Evolutionary conservation across 306 rosid species (phyloP).

Genomic region (Castanea crenata): DNA sequence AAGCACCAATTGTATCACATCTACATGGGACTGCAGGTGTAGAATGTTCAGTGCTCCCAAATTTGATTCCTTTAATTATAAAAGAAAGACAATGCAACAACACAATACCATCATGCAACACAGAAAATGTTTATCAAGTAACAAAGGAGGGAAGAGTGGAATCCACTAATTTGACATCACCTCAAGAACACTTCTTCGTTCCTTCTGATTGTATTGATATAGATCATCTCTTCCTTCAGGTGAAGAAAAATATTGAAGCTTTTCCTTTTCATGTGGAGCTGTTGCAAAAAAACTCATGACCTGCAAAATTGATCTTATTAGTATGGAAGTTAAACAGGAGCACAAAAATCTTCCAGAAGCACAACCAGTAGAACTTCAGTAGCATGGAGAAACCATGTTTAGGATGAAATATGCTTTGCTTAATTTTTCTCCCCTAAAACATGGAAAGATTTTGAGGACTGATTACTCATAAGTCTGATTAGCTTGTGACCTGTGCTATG

Average conservation of each 20-base stretch:
- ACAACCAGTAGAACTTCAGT: background rate
- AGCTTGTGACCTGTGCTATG: too few relatives aligned
- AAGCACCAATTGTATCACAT: background rate
- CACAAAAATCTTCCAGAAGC: constrained; percentile 2
- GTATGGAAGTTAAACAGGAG: constrained; percentile 19
- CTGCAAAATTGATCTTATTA: constrained; percentile 37
- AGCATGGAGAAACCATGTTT: constrained; percentile 8
- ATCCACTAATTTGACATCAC: constrained; percentile 33
- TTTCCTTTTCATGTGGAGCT: constrained; percentile 83
- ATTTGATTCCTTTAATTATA: background rate
- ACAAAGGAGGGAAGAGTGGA: background rate
- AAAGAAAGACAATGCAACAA: background rate
- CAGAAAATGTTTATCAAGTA: background rate
- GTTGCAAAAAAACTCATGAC: constrained; percentile 80
- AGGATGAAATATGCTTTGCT: background rate
- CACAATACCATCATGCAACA: background rate
- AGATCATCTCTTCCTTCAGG: constrained; percentile 98
- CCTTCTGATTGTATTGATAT: constrained; percentile 92
- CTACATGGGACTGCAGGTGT: background rate
- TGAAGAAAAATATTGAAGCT: constrained; percentile 82
- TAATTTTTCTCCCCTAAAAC: background rate
- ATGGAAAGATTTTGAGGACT: background rate
- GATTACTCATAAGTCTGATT: background rate
- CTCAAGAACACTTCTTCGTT: constrained; percentile 90
- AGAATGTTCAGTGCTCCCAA: background rate